Evolutionary conservation across 495 filamentous ascomycete species (phyloP).

Genomic region (Astrocystis sublimbata): DNA sequence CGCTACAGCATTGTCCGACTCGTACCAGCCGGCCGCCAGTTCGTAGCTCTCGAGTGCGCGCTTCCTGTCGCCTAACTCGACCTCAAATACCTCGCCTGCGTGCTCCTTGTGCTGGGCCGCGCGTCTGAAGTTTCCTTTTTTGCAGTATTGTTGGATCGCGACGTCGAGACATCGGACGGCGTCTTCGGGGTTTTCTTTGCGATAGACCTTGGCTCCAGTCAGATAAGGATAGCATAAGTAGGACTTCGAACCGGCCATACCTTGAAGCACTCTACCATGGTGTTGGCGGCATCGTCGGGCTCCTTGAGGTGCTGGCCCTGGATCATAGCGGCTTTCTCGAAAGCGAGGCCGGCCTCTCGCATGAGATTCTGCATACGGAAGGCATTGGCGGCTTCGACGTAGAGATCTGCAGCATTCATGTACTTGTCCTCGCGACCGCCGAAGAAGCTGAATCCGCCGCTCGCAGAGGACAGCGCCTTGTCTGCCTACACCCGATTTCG

Average conservation of each 20-base stretch:
- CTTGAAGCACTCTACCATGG: slow-evolving; percentile 57
- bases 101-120: slow-evolving; percentile 87
- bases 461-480: slow-evolving; percentile 67
- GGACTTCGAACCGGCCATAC: background rate
- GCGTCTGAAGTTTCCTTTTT: slow-evolving; percentile 82
- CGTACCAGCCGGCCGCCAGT: slow-evolving; percentile 81
- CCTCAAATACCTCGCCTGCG: slow-evolving; percentile 78
- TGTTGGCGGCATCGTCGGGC: slow-evolving; percentile 84
- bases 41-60: slow-evolving; percentile 77
- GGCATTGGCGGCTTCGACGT: slow-evolving; percentile 77
- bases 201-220: slow-evolving; percentile 50
- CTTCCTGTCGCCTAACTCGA: slow-evolving; percentile 73
- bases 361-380: slow-evolving; percentile 73
- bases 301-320: slow-evolving; percentile 78
- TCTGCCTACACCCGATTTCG: slow-evolving; percentile 63
- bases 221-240: background rate
- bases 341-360: slow-evolving; percentile 77
- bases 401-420: slow-evolving; percentile 79
- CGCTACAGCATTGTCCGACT: slow-evolving; percentile 82
- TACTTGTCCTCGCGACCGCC: slow-evolving; percentile 79
- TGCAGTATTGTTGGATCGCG: slow-evolving; percentile 77
- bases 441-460: slow-evolving; percentile 73
- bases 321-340: slow-evolving; percentile 75
- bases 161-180: slow-evolving; percentile 71
- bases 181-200: slow-evolving; percentile 75